A percentile compares a stretch with the other conserved stretches of the same genome.
These are phyloP conservation scores for Brassica cretica DNA, from an alignment of 345 rosid species.

Conservation along the genomic window DNA sequence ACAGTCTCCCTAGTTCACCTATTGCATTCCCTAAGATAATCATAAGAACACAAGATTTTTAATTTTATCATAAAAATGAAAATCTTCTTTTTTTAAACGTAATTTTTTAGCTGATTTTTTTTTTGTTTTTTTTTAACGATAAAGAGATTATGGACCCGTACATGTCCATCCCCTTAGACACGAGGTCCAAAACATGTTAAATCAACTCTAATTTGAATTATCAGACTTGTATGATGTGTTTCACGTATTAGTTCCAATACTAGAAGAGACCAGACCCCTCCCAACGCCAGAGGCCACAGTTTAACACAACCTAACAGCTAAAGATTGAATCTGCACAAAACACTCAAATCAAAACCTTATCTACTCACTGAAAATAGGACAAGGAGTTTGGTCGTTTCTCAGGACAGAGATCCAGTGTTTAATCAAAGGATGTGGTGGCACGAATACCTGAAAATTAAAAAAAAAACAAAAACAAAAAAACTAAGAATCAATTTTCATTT, in stretches of 20 bases:
- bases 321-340: neutral
- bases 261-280: too few species aligned
- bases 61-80: neutral
- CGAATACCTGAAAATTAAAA: constrained; percentile 56
- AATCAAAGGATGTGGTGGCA: constrained; percentile 92
- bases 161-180: neutral
- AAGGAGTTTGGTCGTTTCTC: constrained; percentile 82
- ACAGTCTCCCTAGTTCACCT: constrained; percentile 90
- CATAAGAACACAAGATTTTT: neutral
- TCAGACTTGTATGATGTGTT: neutral
- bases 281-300: neutral
- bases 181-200: neutral
- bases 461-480: neutral
- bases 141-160: neutral
- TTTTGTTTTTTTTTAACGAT: neutral
- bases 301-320: neutral
- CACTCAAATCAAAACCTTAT: neutral
- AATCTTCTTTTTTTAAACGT: neutral
- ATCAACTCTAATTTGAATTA: neutral
- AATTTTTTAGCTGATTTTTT: neutral
- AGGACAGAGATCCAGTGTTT: constrained; percentile 93
- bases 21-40: constrained; percentile 64
- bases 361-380: constrained; percentile 74
- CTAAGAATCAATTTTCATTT: neutral
- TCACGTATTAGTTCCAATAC: neutral